These are phyloP conservation scores for Fermentozyma sake DNA, from an alignment of 1,139 yeast species.

Conservation along the genomic window DNA sequence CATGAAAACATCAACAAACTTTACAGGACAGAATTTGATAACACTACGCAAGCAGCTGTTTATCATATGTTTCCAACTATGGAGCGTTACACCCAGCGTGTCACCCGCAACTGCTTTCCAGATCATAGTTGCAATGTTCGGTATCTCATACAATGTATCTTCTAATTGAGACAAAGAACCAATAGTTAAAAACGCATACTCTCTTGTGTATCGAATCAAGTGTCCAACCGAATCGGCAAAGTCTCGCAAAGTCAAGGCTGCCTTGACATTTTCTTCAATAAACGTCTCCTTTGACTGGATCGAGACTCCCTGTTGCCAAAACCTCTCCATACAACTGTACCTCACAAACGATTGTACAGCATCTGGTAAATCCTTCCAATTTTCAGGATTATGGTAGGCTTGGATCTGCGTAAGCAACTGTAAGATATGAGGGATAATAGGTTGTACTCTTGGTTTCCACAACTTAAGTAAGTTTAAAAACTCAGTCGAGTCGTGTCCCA, in stretches of 20 bases:
- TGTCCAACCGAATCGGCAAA: constrained; percentile 99
- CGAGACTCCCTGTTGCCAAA: constrained; percentile 98
- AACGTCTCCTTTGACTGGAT: constrained; percentile 92
- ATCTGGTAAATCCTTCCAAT: constrained; percentile 82
- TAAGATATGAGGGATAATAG: constrained; percentile 85
- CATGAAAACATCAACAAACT: constrained; percentile 66
- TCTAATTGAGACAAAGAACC: constrained; percentile 90
- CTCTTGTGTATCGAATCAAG: constrained; percentile 89
- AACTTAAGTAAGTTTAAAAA: constrained; percentile 65
- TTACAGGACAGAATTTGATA: constrained; percentile 81
- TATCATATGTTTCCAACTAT: constrained; percentile 96
- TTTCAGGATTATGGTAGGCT: constrained; percentile 88
- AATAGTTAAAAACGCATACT: constrained; percentile 86
- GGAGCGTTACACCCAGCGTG: constrained; percentile 81
- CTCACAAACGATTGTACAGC: constrained; percentile 89
- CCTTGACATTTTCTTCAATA: constrained; percentile 89
- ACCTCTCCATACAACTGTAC: constrained; percentile 85
- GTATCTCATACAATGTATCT: constrained; percentile 82
- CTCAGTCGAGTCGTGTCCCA: constrained; percentile 73
- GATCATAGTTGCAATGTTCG: constrained; percentile 67
- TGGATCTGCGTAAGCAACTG: constrained; percentile 86
- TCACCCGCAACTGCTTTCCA: constrained; percentile 89
- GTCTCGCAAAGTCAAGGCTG: constrained; percentile 88
- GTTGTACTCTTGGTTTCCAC: constrained; percentile 93
- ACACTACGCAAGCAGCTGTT: constrained; percentile 84